phyloP scores from a whole-genome alignment of 352 stramenopile species.

The Thraustotheca clavata region DNA sequence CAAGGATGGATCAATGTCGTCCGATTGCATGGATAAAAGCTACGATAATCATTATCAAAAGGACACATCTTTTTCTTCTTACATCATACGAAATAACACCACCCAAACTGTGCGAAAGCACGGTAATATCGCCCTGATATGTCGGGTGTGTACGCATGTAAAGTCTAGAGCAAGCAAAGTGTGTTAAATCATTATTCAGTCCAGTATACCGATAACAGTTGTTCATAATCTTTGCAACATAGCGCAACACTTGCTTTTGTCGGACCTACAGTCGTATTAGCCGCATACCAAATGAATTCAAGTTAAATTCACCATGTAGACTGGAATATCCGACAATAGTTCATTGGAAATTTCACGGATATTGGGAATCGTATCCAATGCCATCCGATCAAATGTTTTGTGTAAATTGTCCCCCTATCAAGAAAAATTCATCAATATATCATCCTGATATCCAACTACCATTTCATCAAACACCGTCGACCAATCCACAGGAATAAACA shows the following conservation, averaged over 20 bases:
- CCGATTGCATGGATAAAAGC: conserved; percentile 4
- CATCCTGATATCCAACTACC: background rate
- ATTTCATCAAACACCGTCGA: conserved; percentile 13
- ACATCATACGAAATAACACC: conserved; percentile 92
- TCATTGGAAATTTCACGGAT: conserved; percentile 90
- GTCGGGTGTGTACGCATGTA: conserved; percentile 25
- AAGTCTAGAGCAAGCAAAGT: background rate
- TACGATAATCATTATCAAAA: background rate
- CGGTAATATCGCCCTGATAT: conserved; percentile 60
- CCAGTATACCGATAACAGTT: background rate
- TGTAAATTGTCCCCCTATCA: conserved; percentile 25
- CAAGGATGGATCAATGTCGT: background rate
- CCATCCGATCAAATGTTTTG: conserved; percentile 36
- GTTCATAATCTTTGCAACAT: conserved; percentile 14
- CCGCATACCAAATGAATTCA: too few species aligned
- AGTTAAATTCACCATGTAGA: conserved; percentile 19
- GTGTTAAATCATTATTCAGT: background rate
- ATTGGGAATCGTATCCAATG: conserved; percentile 73
- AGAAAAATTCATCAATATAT: background rate
- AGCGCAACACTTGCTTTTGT: conserved; percentile 8
- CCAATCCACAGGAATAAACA: conserved; percentile 83
- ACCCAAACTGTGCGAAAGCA: conserved; percentile 82
- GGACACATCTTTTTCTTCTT: background rate
- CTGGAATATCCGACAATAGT: conserved; percentile 17
- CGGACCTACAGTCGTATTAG: too few species aligned